phyloP scores from a whole-genome alignment of 2,329 filamentous ascomycete genomes.

The Calonectria leucothoes region DNA sequence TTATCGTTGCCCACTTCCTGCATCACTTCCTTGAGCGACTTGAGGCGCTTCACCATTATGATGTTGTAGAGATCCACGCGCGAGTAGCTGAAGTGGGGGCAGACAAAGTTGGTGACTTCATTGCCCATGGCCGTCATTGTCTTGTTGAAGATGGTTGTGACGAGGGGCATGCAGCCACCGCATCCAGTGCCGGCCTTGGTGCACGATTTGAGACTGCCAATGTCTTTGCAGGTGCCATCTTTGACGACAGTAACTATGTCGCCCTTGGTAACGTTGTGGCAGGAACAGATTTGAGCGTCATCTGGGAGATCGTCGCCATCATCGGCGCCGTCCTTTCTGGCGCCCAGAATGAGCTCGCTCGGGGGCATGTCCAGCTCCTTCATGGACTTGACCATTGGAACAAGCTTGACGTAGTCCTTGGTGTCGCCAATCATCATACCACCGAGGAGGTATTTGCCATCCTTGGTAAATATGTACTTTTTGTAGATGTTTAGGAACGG shows the following conservation, averaged over 20 bases:
- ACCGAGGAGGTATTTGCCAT: constrained; percentile 91
- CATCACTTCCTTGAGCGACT: constrained; percentile 82
- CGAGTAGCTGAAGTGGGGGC: constrained; percentile 85
- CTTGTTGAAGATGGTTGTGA: constrained; percentile 90
- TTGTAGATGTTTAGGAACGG: constrained; percentile 92
- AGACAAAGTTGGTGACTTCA: constrained; percentile 88
- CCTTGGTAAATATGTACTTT: constrained; percentile 90
- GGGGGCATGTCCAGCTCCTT: constrained; percentile 83
- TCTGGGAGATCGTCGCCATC: constrained; percentile 82
- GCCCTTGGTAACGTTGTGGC: constrained; percentile 91
- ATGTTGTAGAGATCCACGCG: constrained; percentile 93
- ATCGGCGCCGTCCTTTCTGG: constrained; percentile 77
- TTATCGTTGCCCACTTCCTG: constrained; percentile 77
- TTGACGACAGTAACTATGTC: constrained; percentile 80
- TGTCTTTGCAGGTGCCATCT: constrained; percentile 81
- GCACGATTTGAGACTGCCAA: constrained; percentile 87
- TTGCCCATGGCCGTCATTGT: constrained; percentile 88
- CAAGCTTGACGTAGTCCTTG: constrained; percentile 88
- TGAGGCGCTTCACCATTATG: constrained; percentile 82
- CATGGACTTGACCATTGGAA: constrained; percentile 87
- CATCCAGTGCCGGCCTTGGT: constrained; percentile 94
- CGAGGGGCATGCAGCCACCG: constrained; percentile 89
- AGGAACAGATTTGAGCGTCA: constrained; percentile 91
- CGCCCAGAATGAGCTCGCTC: constrained; percentile 85
- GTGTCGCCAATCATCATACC: constrained; percentile 98